Evolutionary conservation across 2,329 filamentous ascomycete genomes (phyloP), one percentile per base, ranked within the genome.

Genomic region (Apiospora sp.): DNA sequence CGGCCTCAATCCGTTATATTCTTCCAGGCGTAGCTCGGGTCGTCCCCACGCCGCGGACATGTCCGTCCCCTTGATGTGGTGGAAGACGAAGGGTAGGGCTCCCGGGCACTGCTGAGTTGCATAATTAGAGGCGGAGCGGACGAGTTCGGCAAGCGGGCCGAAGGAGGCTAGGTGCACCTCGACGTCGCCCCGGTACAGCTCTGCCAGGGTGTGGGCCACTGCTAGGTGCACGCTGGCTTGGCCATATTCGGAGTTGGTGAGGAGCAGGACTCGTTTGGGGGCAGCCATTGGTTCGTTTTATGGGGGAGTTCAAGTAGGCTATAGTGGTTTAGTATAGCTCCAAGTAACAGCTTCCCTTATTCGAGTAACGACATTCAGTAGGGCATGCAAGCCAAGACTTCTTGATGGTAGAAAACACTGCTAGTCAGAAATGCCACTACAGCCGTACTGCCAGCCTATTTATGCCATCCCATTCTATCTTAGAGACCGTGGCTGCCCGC

Each of bases 101-200:
- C 49, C 37, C 24, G 34, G 34, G 24, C 8, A 64, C 10, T 27
- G 37, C 24, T n/a, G 34, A 5, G 30, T 71, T 64, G 71, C 74
- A 22, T 64, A 73, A n/a, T 74, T 69, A 54, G 76, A 78, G 37
- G 79, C 74, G 12, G 75, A 74, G 0, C 73, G 46, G 6, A 84
- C 78, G 1, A 80, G 80, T 5, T 75, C 58, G 24, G 82, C 78
- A 1, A 87, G n/a, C 16, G 49, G 71, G 19, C 44, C 67, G 3
- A 37, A 37, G 30, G 30, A 61, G 30, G 54, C 54, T 13, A 37
- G 3, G 6, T 61, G 54, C 14, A 61, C 54, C 27, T 61, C 30
- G 8, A 61, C 54, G 30, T 34, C 30, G 16, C 19, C 54, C 3
- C 54, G 54, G 54, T 61, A 61, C 8, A 37, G 54, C 54, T 61